Percentiles rank a stretch among this genome's conserved stretches.
Evolutionary conservation across 2,329 filamentous ascomycete genomes (phyloP).

Genomic region (Dactylellina leptospora): DNA sequence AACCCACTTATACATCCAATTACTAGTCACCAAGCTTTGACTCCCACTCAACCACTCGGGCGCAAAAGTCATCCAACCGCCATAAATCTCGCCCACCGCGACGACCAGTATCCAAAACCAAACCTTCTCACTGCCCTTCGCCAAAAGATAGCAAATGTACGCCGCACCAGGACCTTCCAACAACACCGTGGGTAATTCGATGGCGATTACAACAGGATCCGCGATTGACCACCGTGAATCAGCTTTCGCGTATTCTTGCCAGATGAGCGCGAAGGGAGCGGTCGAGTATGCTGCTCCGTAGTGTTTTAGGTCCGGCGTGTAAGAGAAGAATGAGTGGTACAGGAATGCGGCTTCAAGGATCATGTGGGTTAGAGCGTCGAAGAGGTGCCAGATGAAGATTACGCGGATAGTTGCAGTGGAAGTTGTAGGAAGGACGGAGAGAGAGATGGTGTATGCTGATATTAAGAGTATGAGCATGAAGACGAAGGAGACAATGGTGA

Average conservation of each 20-base stretch:
- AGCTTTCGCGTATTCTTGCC: constrained; percentile 75
- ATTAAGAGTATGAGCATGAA: constrained; percentile 54
- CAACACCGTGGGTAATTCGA: constrained; percentile 73
- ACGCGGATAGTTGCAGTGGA: constrained; percentile 71
- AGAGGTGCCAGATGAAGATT: constrained; percentile 93
- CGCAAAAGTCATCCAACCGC: constrained; percentile 76
- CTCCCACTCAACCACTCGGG: constrained; percentile 74
- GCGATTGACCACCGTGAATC: constrained; percentile 72
- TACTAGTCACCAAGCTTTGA: constrained; percentile 71
- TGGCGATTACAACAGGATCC: constrained; percentile 70
- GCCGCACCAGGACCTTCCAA: constrained; percentile 70
- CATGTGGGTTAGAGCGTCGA: constrained; percentile 91
- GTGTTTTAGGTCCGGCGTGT: constrained; percentile 19
- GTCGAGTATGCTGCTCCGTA: constrained; percentile 53
- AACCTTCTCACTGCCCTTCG: constrained; percentile 63
- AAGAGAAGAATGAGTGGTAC: constrained; percentile 50
- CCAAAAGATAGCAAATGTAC: constrained; percentile 70
- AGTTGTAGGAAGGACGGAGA: constrained; percentile 64
- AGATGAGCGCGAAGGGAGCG: constrained; percentile 68
- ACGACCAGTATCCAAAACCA: constrained; percentile 72
- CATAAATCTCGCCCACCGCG: constrained; percentile 73
- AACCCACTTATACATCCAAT: constrained; percentile 74
- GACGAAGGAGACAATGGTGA: constrained; percentile 55
- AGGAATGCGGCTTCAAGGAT: constrained; percentile 76
- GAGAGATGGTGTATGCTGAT: constrained; percentile 55